Percentiles rank a stretch among this genome's conserved stretches.
phyloP scores from a whole-genome alignment of 257 asterid species.

The Craterostigma plantagineum region DNA sequence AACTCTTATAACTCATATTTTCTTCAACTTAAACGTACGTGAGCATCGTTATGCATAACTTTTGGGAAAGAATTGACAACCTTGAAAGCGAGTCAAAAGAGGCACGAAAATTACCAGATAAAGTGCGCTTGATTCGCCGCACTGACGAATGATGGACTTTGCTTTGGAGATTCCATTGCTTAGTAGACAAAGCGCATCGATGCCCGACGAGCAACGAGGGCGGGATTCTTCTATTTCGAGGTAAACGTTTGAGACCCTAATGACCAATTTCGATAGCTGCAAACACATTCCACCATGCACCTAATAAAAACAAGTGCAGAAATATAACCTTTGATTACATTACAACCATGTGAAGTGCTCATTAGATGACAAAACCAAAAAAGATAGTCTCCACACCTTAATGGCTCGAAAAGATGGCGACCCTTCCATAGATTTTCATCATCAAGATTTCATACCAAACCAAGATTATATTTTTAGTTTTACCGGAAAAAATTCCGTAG shows the following conservation, averaged over 20 bases:
- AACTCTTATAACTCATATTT: no score
- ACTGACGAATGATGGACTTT: constrained; percentile 37
- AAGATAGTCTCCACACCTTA: constrained; percentile 32
- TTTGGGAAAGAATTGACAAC: no score
- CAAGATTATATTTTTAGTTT: no score
- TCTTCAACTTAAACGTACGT: no score
- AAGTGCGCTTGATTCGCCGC: constrained; percentile 75
- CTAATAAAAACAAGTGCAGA: constrained; percentile 31
- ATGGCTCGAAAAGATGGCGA: constrained; percentile 27
- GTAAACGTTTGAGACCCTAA: constrained; percentile 22
- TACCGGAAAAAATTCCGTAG: constrained; percentile 9
- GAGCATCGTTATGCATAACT: no score
- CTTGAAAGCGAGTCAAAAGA: no score
- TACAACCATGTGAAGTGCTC: no score
- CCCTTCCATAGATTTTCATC: constrained; percentile 19
- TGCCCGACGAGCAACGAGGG: constrained; percentile 75
- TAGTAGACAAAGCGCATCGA: constrained; percentile 58
- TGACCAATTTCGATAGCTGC: constrained; percentile 28
- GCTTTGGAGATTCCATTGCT: constrained; percentile 43
- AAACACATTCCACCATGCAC: constrained; percentile 68
- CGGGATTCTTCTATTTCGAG: constrained; percentile 68
- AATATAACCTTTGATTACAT: no score
- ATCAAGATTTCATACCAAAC: constrained; percentile 46
- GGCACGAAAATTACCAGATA: constrained; percentile 60
- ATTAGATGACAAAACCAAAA: no score